These are phyloP conservation scores for Cylindrodendrum hubeiense DNA, from an alignment of 2,329 filamentous ascomycete genomes.

Conservation along the genomic window DNA sequence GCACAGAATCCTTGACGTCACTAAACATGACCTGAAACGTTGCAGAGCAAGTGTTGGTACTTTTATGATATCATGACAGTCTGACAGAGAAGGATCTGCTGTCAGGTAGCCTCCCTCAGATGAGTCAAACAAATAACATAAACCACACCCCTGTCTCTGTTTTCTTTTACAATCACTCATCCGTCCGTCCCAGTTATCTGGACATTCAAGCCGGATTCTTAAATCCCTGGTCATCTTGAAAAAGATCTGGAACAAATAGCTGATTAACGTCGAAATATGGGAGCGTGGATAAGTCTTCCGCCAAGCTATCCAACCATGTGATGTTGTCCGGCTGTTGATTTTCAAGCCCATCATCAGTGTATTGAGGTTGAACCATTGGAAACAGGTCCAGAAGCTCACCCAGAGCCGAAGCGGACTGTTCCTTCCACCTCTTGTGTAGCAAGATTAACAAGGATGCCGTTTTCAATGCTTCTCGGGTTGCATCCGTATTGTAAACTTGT, in stretches of 20 bases:
- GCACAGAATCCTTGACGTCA: too few species aligned
- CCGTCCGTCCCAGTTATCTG: too few species aligned
- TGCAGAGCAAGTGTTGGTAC: too few species aligned
- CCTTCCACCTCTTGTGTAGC: conserved; percentile 64
- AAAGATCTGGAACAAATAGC: conserved; percentile 46
- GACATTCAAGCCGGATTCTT: too few species aligned
- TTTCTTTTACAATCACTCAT: too few species aligned
- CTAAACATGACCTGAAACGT: too few species aligned
- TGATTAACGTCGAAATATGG: conserved; percentile 59
- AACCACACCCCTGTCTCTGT: too few species aligned
- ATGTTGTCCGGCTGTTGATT: conserved; percentile 38
- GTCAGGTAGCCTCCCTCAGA: too few species aligned
- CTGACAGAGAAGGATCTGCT: too few species aligned
- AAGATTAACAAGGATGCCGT: conserved; percentile 66
- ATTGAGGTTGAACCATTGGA: conserved; percentile 37
- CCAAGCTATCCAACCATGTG: conserved; percentile 55
- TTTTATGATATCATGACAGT: too few species aligned
- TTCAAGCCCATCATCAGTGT: conserved; percentile 13
- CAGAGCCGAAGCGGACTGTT: conserved; percentile 55
- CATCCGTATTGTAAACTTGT: conserved; percentile 58
- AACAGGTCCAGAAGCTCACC: conserved; percentile 53
- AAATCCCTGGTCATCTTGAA: not conserved
- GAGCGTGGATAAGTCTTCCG: conserved; percentile 58
- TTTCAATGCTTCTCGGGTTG: conserved; percentile 65
- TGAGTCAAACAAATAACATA: too few species aligned